Conservation (phyloP, 305 asterid genomes). For the Ajuga reptans region DNA sequence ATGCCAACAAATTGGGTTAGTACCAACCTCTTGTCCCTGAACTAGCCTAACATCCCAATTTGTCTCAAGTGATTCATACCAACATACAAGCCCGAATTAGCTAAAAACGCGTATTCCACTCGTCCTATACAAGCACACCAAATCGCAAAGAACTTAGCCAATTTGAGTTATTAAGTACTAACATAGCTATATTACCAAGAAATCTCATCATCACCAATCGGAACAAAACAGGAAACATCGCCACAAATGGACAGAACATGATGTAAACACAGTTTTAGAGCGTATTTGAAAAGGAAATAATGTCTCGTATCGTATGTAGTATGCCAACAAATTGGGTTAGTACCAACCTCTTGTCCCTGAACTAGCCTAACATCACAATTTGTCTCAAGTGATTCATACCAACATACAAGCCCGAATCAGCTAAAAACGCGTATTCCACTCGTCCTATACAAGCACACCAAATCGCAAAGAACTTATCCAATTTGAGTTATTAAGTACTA, state of each 20-base stretch:
- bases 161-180: not conserved
- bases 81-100: too few relatives aligned
- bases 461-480: not conserved
- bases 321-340: not conserved
- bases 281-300: not conserved
- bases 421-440: not conserved
- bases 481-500: not conserved
- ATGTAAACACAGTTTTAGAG: not conserved
- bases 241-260: too few relatives aligned
- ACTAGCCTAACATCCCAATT: not conserved
- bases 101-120: not conserved
- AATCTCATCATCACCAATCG: not conserved
- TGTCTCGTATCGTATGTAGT: not conserved
- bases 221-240: not conserved
- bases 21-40: not conserved
- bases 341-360: not conserved
- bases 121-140: not conserved
- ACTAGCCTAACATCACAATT: not conserved
- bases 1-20: not conserved
- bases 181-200: not conserved
- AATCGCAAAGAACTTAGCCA: not conserved
- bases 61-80: too few relatives aligned
- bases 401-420: too few relatives aligned
- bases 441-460: not conserved
- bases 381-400: too few relatives aligned